phyloP scores from a whole-genome alignment of 331 rosid genomes.

The Pyracantha coccinea region DNA sequence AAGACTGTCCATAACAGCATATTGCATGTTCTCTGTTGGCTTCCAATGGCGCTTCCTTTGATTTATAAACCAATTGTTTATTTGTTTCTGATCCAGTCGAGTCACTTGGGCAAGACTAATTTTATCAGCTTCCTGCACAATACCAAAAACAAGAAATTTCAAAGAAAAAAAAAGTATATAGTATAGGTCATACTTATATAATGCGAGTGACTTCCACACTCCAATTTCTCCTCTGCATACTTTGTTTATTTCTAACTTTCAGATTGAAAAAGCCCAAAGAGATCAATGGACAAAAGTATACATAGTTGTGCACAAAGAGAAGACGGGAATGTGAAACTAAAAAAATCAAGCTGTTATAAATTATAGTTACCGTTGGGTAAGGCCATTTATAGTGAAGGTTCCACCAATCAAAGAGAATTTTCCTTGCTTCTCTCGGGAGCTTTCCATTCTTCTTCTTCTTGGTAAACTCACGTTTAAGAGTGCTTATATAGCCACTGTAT shows the following conservation, averaged over 20 bases:
- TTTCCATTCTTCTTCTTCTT: constrained; percentile 57
- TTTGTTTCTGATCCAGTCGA: constrained; percentile 63
- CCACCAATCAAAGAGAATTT: constrained; percentile 72
- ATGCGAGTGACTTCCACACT: too few species aligned
- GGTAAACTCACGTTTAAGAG: constrained; percentile 55
- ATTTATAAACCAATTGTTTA: constrained; percentile 77
- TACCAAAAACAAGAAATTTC: neutral
- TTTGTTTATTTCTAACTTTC: too few species aligned
- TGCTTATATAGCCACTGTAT: constrained; percentile 53
- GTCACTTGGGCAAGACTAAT: constrained; percentile 51
- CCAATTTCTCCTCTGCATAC: too few species aligned
- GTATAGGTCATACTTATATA: too few species aligned
- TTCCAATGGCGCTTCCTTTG: constrained; percentile 91
- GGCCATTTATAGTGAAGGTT: constrained; percentile 72
- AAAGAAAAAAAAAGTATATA: too few species aligned
- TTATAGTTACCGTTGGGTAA: constrained; percentile 56
- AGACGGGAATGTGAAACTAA: too few species aligned
- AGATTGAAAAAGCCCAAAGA: too few species aligned
- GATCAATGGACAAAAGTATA: too few species aligned
- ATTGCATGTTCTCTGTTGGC: constrained; percentile 47
- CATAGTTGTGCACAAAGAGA: too few species aligned
- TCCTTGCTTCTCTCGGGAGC: constrained; percentile 64
- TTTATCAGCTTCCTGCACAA: constrained; percentile 51
- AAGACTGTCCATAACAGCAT: constrained; percentile 36
- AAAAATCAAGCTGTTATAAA: too few species aligned